Base-by-base conservation (phyloP, 2,329 filamentous ascomycete species). In the Nakataea oryzae region DNA sequence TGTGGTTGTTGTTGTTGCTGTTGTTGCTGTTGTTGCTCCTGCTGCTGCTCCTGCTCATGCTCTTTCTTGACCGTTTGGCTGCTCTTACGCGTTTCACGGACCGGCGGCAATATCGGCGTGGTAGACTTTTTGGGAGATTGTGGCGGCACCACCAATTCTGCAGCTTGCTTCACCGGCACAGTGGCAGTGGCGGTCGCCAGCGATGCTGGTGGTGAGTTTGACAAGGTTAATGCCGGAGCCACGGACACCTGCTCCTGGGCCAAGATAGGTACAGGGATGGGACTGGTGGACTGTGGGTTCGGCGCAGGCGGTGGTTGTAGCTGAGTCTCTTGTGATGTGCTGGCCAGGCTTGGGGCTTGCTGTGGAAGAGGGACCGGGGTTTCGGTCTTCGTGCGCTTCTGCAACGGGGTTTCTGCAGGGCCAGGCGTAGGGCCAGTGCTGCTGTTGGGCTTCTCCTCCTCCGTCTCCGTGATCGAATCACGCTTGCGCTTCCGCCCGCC, bases 331-430 rank as follows among this genome's bases (percentile, higher is more conserved):
- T 68, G 65, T 21, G 63, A 58, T 24, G 57, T n/a, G 41, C 41
- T 60, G 11, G 63, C 41, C 8, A 50, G 41, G 11, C 41, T 50
- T 17, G 41, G 41, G 41, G 61, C n/a, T 11, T 69, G 68, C 30
- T 71, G 69, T 0, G 73, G 73, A 28, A 73, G 71, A 24, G 73
- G 73, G 21, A 75, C 73, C 2, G 73, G 73, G n/a, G 73, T 75
- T 64, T 75, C 73, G 1, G 72, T 75, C 66, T 75, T 75, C 58
- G 70, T 69, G 3, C 73, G 70, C 68, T 75, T 75, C 63, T 69
- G 67, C 9, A 67, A 67, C 26, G 69, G 63, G 57, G 41, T 34
- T 8, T 57, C 61, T 9, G 30, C 54, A 57, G 32, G 30, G n/a
- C 27, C 55, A n/a, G 30, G 32, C 13, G 64, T 41, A 24, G 65